phyloP scores from a whole-genome alignment of 441 rosid species.

The Mallotus repandus region DNA sequence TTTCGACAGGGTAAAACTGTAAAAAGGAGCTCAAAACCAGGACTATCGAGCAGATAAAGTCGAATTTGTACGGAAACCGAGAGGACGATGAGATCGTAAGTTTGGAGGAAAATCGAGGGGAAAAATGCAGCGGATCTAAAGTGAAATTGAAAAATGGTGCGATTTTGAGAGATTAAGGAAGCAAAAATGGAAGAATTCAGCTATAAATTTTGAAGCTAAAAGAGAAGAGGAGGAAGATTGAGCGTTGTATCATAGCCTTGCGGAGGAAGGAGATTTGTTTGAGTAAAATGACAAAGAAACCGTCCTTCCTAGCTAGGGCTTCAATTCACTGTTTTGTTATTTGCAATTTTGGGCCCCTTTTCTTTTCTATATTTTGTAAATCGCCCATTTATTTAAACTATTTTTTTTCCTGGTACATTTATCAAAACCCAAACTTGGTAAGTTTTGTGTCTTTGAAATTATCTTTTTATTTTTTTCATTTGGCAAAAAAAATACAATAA shows the following conservation, averaged over 20 bases:
- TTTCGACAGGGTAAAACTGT: background rate
- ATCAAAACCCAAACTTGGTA: no score
- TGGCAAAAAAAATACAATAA: no score
- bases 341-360: constrained; percentile 24
- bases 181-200: constrained; percentile 16
- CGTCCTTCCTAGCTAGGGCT: constrained; percentile 35
- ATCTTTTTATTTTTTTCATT: no score
- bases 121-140: constrained; percentile 40
- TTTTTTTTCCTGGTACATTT: background rate
- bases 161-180: background rate
- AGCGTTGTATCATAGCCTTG: constrained; percentile 7
- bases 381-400: background rate
- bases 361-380: background rate
- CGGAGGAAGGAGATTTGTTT: background rate
- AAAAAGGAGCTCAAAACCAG: background rate
- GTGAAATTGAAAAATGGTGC: constrained; percentile 9
- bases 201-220: constrained; percentile 1
- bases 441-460: no score
- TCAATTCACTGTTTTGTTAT: constrained; percentile 28
- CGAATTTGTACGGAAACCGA: constrained; percentile 8
- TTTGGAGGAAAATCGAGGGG: constrained; percentile 24
- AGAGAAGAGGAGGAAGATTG: constrained; percentile 1
- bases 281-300: constrained; percentile 18
- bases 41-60: background rate
- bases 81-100: constrained; percentile 29